Base-by-base conservation (phyloP, 306 rosid genomes). In the Quercus mongolica region DNA sequence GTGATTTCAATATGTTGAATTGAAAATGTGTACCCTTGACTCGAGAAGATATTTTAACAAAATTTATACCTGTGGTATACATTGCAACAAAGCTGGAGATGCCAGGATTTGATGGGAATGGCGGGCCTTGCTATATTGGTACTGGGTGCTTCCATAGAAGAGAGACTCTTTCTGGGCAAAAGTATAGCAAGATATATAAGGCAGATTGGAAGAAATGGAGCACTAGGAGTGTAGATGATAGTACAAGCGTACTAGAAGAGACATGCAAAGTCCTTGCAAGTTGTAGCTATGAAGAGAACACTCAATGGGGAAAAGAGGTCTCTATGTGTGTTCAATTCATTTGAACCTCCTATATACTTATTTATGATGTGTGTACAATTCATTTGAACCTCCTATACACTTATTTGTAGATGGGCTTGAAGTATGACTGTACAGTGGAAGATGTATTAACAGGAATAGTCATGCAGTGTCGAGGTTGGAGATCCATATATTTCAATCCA, bases 361-460 rank as follows among this genome's bases (percentile, higher is more conserved):
- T 63, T 38, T 49, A 8, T 30, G 11, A n/a, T 64, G 17, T 49
- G 54, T 49, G 54, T 49, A 10, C 54, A 49, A 11, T 49, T 49
- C 17, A 49, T 49, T 10, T 49, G 54, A 49, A 49, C 54, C 15
- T 49, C 17, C 17, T 49, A 28, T 49, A 18, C 17, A 19, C 10
- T 30, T 8, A 28, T 64, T 64, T 44, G 58, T 76, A 78, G 81
- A 25, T 62, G 73, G 78, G 78, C 0, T n/a, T 79, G 83, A 73
- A 61, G 74, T 79, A 79, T 73, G 83, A 73, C 8, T 79, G 73
- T 63, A 1, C n/a, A n/a, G 78, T 73, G 56, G 83, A 79, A 31
- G 78, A 79, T 54, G 23, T 63, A 3, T 5, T 73, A 21, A 73
- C 78, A 23, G 83, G 83, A 6, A 19, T 79, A 15, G 64, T 51